Evolutionary conservation across 2,329 filamentous ascomycete species (phyloP).

Genomic region (Penicillium sclerotigenum): DNA sequence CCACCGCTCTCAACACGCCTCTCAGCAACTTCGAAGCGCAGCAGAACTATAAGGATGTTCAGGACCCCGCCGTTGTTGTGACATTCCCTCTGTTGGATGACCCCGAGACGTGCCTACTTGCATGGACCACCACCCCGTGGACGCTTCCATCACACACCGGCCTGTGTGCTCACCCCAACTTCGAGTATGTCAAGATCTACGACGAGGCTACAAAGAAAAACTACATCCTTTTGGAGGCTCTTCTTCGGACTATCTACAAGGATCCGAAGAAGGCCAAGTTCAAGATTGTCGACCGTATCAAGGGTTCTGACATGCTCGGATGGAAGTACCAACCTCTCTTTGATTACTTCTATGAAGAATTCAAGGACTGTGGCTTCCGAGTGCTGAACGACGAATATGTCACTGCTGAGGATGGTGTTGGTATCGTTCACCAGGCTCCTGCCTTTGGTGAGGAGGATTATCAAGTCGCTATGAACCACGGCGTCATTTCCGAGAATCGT

Average conservation of each 20-base stretch:
- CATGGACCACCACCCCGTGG: slow-evolving; percentile 90
- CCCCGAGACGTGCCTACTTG: slow-evolving; percentile 70
- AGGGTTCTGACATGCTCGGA: slow-evolving; percentile 78
- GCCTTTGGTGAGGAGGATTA: slow-evolving; percentile 98
- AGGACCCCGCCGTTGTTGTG: slow-evolving; percentile 85
- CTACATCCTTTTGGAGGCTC: slow-evolving; percentile 78
- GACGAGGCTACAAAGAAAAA: slow-evolving; percentile 80
- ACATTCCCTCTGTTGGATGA: slow-evolving; percentile 80
- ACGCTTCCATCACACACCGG: slow-evolving; percentile 78
- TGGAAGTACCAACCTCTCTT: slow-evolving; percentile 90
- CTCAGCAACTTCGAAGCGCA: slow-evolving; percentile 92
- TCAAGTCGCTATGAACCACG: slow-evolving; percentile 70
- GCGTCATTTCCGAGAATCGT: slow-evolving; percentile 72
- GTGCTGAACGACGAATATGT: slow-evolving; percentile 84
- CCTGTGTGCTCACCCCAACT: slow-evolving; percentile 74
- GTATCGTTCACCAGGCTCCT: slow-evolving; percentile 89
- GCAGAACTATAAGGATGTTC: slow-evolving; percentile 91
- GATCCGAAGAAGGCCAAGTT: slow-evolving; percentile 94
- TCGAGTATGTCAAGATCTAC: slow-evolving; percentile 81
- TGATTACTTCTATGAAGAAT: slow-evolving; percentile 83
- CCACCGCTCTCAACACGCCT: slow-evolving; percentile 81
- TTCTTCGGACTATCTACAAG: slow-evolving; percentile 82
- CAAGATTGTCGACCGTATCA: slow-evolving; percentile 74
- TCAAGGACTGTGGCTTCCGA: slow-evolving; percentile 78
- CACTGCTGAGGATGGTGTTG: slow-evolving; percentile 83